Evolutionary conservation across 2,329 filamentous ascomycete genomes (phyloP).

Genomic region (Sporothrix luriei): DNA sequence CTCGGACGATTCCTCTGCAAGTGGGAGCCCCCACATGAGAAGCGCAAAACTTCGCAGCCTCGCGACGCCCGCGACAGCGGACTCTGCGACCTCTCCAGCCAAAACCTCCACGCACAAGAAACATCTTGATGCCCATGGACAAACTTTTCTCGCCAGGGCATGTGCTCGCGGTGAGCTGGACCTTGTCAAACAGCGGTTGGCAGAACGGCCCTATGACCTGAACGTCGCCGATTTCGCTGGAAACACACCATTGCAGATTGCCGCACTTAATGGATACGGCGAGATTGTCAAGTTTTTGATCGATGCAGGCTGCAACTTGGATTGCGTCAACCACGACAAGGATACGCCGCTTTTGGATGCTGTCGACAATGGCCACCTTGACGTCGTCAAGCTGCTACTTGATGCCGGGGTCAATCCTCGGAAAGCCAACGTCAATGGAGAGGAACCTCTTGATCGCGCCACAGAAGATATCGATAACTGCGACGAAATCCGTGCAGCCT

Average conservation of each 20-base stretch:
- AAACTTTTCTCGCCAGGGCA: constrained; percentile 85
- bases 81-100: constrained; percentile 66
- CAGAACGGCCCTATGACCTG: constrained; percentile 81
- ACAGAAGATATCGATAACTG: constrained; percentile 73
- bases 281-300: constrained; percentile 88
- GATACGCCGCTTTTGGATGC: constrained; percentile 95
- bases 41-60: constrained; percentile 61
- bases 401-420: constrained; percentile 88
- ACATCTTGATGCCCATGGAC: constrained; percentile 87
- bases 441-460: constrained; percentile 86
- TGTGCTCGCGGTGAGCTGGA: constrained; percentile 85
- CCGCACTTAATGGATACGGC: constrained; percentile 80
- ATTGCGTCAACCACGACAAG: constrained; percentile 77
- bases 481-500: constrained; percentile 72
- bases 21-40: constrained; percentile 61
- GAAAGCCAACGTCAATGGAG: constrained; percentile 86
- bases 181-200: constrained; percentile 70
- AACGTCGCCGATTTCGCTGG: constrained; percentile 90
- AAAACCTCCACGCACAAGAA: constrained; percentile 77
- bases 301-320: constrained; percentile 78
- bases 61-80: constrained; percentile 58
- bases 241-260: constrained; percentile 95
- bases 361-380: constrained; percentile 90
- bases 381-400: constrained; percentile 81
- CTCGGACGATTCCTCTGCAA: constrained; percentile 67